These are phyloP conservation scores for Neofusicoccum laricinum DNA, from an alignment of 2,329 filamentous ascomycete species.

Conservation along the genomic window DNA sequence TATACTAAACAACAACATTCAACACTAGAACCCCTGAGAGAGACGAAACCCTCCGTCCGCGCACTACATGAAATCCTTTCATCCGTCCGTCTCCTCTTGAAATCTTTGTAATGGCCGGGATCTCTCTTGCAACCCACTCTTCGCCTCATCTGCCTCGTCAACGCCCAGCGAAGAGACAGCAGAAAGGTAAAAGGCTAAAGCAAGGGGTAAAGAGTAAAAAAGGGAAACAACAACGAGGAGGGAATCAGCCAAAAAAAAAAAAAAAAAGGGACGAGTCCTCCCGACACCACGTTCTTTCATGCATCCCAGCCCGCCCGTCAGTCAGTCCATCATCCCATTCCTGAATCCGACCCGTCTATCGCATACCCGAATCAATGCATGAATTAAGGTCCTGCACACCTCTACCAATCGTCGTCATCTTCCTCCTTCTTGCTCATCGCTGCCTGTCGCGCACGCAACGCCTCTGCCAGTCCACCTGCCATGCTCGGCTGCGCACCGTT, in stretches of 20 bases:
- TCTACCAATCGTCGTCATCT: slow-evolving; percentile 37
- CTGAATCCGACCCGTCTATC: background rate
- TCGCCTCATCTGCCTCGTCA: background rate
- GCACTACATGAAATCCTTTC: background rate
- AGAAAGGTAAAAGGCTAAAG: background rate
- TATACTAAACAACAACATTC: background rate
- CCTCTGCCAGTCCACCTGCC: slow-evolving; percentile 51
- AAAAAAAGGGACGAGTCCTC: background rate
- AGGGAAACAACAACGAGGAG: background rate
- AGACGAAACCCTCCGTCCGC: too few relatives aligned
- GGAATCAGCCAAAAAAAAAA: background rate
- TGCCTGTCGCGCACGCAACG: slow-evolving; percentile 47
- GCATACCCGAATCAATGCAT: background rate
- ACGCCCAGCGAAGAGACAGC: background rate
- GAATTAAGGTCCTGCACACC: background rate
- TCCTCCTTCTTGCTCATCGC: slow-evolving; percentile 43
- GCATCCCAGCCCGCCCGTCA: background rate
- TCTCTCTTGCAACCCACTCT: background rate
- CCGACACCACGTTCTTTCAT: background rate
- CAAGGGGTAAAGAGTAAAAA: background rate
- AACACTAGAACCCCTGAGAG: background rate
- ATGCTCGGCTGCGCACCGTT: slow-evolving; percentile 38
- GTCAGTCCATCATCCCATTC: background rate
- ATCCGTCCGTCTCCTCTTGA: background rate
- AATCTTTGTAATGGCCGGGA: too few relatives aligned